Base-by-base conservation (phyloP, 192 early-diverging fungal species). In the Endogone sp. region DNA sequence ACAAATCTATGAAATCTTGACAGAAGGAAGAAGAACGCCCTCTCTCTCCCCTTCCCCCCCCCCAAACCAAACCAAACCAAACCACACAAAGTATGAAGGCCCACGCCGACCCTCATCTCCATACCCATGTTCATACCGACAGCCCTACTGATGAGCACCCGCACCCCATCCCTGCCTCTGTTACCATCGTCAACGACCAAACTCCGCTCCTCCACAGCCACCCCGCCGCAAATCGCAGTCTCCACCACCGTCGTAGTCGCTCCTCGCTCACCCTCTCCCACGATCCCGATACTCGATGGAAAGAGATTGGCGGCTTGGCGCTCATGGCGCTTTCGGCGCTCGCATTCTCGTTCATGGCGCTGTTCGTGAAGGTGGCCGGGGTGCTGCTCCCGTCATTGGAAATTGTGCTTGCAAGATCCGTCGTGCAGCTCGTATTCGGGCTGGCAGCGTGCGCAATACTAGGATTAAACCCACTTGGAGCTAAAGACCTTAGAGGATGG, bases 301-400 rank as follows among this genome's bases (percentile, higher is more conserved):
- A 75, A 56, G 82, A 85, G 63, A 69, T 77, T 22, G 63, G 49
- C 0, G 84, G 84, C 1, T 62, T 85, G 28, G 57, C 78, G 29
- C 75, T 82, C 63, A 91, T 91, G 92, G 84, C 86, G 3, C 56
- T 83, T 3, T 93, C 92, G 4, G 90, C 92, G 0, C 72, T 92
- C 0, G 86, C 84, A 3, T 92, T 93, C 73, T 85, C 86, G 0
- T 71, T 81, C 63, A 92, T 91, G 86, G 90, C 91, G 3, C 78
- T 89, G 0, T 84, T 86, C 49, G 91, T 93, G 70, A 92, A 91
- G 60, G 64, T 91, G 16, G 79, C 85, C 10, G 81, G 85, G 9
- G 57, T 79, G 9, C 60, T 62, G 2, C 84, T 92, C 49, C 88
- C 89, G 2, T 84, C 86, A 0, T 83, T 90, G 3, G 82, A 92